Conservation (phyloP, 345 rosid genomes). For the Atalantia buxifolia region DNA sequence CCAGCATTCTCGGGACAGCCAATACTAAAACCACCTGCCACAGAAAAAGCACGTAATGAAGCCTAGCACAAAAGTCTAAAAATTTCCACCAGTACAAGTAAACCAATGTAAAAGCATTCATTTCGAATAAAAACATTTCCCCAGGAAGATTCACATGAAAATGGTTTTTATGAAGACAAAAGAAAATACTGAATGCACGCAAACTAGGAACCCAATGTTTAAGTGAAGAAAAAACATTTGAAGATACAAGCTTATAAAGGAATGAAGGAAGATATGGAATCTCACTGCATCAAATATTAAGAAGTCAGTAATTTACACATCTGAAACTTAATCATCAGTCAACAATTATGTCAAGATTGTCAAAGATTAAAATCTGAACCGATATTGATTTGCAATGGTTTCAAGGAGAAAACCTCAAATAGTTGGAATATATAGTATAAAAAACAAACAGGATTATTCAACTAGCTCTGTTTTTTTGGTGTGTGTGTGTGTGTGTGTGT, state of each 20-base stretch:
- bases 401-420: background rate
- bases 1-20: conserved; percentile 91
- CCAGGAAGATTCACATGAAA: background rate
- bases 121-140: background rate
- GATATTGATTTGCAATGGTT: background rate
- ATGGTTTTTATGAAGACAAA: background rate
- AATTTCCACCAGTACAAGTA: background rate
- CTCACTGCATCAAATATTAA: background rate
- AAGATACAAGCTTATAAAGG: background rate
- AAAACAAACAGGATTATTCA: background rate
- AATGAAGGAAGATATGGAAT: background rate
- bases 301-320: background rate
- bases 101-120: background rate
- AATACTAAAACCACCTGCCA: conserved; percentile 78
- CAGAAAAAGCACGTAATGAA: conserved; percentile 16
- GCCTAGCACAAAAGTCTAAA: background rate
- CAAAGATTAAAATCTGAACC: background rate
- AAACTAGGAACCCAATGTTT: background rate
- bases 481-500: too few species aligned
- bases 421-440: background rate
- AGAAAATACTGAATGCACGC: background rate
- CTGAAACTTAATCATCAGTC: background rate
- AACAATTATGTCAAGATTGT: background rate
- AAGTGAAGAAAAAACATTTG: background rate
- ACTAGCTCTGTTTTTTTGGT: too few species aligned